These are phyloP conservation scores for Hirsutella thompsonii DNA, from an alignment of 2,329 filamentous ascomycete species.

Conservation along the genomic window DNA sequence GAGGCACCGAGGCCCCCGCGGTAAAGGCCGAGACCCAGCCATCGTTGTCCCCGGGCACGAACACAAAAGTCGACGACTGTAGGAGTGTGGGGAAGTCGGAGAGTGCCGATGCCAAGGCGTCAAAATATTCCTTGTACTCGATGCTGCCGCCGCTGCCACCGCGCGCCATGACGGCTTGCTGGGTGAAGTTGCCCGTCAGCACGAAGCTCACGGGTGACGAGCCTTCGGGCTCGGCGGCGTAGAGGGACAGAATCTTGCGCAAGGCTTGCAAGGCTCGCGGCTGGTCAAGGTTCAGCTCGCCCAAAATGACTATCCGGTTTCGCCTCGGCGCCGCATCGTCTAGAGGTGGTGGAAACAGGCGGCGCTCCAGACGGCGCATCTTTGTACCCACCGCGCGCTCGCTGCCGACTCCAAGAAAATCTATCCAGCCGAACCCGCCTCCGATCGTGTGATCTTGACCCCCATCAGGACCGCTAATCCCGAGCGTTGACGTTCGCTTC, in stretches of 20 bases:
- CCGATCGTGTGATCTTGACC: constrained; percentile 50
- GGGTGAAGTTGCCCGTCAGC: constrained; percentile 73
- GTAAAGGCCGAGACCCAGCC: constrained; percentile 88
- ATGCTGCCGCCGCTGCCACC: constrained; percentile 71
- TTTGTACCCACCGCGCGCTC: constrained; percentile 70
- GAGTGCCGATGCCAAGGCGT: constrained; percentile 69
- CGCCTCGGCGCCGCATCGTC: constrained; percentile 24
- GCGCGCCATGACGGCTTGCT: constrained; percentile 50
- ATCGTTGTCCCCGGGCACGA: constrained; percentile 93
- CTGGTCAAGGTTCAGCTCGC: constrained; percentile 77
- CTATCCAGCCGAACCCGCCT: constrained; percentile 90
- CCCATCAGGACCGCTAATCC: constrained; percentile 49
- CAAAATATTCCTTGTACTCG: constrained; percentile 94
- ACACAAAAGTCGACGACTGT: constrained; percentile 70
- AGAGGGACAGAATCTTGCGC: constrained; percentile 62
- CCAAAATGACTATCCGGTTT: constrained; percentile 58
- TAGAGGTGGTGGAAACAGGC: constrained; percentile 38
- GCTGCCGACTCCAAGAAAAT: constrained; percentile 85
- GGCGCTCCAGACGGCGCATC: constrained; percentile 70
- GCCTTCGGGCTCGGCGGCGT: constrained; percentile 51
- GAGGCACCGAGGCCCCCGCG: constrained; percentile 55
- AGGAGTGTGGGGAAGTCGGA: constrained; percentile 75
- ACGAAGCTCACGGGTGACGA: constrained; percentile 67
- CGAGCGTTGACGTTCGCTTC: constrained; percentile 65
- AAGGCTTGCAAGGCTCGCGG: constrained; percentile 72